phyloP scores from a whole-genome alignment of 495 filamentous ascomycete species.

The Podospora bellae-mahoneyi region DNA sequence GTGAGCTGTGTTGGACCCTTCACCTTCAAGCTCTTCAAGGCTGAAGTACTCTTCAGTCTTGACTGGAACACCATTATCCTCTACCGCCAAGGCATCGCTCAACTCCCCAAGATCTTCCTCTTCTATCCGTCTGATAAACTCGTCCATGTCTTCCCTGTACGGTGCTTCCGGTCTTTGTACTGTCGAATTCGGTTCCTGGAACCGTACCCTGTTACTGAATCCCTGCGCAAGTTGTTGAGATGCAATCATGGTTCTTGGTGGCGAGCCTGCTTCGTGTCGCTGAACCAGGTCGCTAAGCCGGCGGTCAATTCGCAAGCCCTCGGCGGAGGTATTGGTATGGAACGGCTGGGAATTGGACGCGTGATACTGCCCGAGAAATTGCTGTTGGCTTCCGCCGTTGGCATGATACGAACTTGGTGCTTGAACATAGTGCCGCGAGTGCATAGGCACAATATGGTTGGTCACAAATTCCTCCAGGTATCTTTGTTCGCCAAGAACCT shows the following conservation, averaged over 20 bases:
- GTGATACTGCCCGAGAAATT: background rate
- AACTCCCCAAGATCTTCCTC: constrained; percentile 21
- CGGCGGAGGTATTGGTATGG: background rate
- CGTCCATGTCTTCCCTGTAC: constrained; percentile 31
- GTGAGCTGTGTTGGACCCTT: too few relatives aligned
- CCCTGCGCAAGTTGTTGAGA: background rate
- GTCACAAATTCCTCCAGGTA: background rate
- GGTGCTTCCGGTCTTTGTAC: background rate
- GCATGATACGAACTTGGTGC: background rate
- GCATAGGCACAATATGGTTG: background rate
- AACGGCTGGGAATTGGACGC: background rate
- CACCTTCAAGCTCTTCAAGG: background rate
- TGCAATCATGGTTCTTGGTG: background rate
- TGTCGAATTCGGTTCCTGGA: background rate
- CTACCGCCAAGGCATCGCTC: constrained; percentile 1
- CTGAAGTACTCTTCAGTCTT: background rate
- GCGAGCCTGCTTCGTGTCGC: background rate
- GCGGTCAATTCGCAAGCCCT: background rate
- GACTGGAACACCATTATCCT: background rate
- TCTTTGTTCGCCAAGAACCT: background rate
- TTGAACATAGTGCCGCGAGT: background rate
- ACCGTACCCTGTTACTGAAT: background rate
- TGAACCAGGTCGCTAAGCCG: background rate
- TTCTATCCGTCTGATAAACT: constrained; percentile 43
- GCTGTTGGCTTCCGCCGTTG: background rate